Evolutionary conservation across 225 moss, liverwort and hornwort species (phyloP), one percentile per base, ranked within the genome.

Genomic region (Marchantia polymorpha): DNA sequence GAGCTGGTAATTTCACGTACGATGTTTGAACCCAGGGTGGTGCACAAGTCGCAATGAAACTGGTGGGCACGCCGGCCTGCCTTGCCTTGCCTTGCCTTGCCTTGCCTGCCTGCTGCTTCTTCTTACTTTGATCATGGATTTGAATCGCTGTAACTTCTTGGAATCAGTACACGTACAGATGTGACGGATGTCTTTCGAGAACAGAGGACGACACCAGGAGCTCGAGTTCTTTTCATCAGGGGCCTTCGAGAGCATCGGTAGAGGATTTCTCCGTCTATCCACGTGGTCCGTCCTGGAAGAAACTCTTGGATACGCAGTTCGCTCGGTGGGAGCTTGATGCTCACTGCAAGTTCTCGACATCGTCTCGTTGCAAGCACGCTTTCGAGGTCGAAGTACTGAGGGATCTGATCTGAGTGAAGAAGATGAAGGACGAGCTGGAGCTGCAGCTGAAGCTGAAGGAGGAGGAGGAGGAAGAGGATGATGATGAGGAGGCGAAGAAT

Each of bases 371-470:
- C 0, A 49, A 13, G 15, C 39, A 4, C 29, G 16, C 58, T n/a
- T n/a, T n/a, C 10, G 55, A 56, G 20, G 14, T 17, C 13, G 1
- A 75, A 17, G 75, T 75, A 64, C 77, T 64, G 77, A 50, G 16
- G 59, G 77, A 77, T 77, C 77, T 69, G 77, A 77, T 77, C 77
- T 69, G 48, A 48, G 23, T 30, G 69, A 79, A 52, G 78, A 52
- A 78, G 78, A 30, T 14, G 53, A 75, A 16, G 74, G 27, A 52
- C 56, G 31, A 75, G 29, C 55, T 25, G 19, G 16, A 16, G 30
- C n/a, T n/a, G n/a, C n/a, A n/a, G n/a, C n/a, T n/a, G 78, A 52
- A 78, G 78, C 17, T 14, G 53, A 75, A 16, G 74, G 27, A 52
- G 31, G 31, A 75, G 29, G 29, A 12, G 19, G 16, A 16, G 30